Evolutionary conservation across 2,329 filamentous ascomycete genomes (phyloP), one percentile per base, ranked within the genome.

Genomic region (Aspergillus carbonarius): DNA sequence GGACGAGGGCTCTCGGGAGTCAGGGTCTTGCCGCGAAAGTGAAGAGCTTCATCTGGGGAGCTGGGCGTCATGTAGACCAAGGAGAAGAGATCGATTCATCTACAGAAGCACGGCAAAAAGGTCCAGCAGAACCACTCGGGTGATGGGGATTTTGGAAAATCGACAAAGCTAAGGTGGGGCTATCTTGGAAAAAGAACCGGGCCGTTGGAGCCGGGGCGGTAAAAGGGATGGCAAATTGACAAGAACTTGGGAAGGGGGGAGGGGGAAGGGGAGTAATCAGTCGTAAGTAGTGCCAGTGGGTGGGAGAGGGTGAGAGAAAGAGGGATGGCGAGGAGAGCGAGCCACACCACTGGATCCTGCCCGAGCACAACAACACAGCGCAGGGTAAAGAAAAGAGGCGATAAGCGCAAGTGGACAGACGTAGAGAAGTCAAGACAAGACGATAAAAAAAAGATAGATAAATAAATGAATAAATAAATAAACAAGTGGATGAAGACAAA

Each of bases 1-100:
- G 88, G 88, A 68, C 87, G 86, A 70, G 88, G 88, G 72, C 87
- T 90, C 70, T 88, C 85, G 63, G 88, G 88, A 70, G 86, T 88
- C 70, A 88, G 77, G 64, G 83, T 83, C 73, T 86, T 83, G 76
- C 85, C 85, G 71, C 83, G 84, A 72, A 86, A 85, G 73, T 88
- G 83, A 82, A 78, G 69, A 54, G 73, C 76, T 70, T 79, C 77
- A 72, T 78, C 72, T 57, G 73, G 75, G 64, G 73, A 78, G 76
- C 78, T 81, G 73, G 79, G 77, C 73, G 77, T 82, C 83, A 85
- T 85, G 75, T 81, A 82, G 74, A 70, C 68, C 71, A 74, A 68
- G 67, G 61, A 63, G 65, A 68, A 65, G 68, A 65, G 69, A 69
- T 59, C 64, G 70, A 73, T 73, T 76, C 75, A 78, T 77, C 70